Evolutionary conservation across 805 yeast species (phyloP), one percentile per base, ranked within the genome.

Genomic region (Candida suzukii): DNA sequence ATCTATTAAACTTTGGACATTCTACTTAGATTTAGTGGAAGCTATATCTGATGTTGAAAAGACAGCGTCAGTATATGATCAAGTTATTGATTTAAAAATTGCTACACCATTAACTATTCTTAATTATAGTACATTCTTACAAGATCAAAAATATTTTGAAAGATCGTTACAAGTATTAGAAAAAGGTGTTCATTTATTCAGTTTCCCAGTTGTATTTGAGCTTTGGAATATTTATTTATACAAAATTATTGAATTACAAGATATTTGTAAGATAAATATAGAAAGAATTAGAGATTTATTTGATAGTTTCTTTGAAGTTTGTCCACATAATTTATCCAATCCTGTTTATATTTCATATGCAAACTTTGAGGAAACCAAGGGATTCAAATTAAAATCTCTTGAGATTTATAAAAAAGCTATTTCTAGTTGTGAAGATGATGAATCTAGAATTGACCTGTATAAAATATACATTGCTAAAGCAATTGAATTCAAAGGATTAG

Each of bases 211-310:
- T 3, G 76, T 73, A 34, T 79, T 71, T 50, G 86, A 86, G 49
- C 67, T 88, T 16, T 87, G 91, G 90, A 75, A 72, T 40, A 63
- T 73, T 10, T 90, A 88, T 56, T 55, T 88, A 26, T 59, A 71
- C 0, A 77, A 74, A 41, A 71, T 77, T 0, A 47, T 80, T 3
- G 50, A 55, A 39, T 45, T 46, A 20, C 52, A 50, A 37, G 29
- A 42, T 1, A 66, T 63, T 33, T 50, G 57, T 13, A 48, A 61
- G 11, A 46, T 73, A 19, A 59, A 67, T 2, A 42, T 64, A 2
- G 88, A 82, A 47, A 61, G 82, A 46, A 60, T 84, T 6, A 64
- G 95, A 29, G 95, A 85, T 43, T 52, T 83, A 14, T 88, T 85
- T 61, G 95, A 87, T 37, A 76, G 78, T 35, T 73, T 88, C 5